A percentile compares a stretch with the other conserved stretches of the same genome.
These are phyloP conservation scores for Talaromyces sp. DNA, from an alignment of 2,329 filamentous ascomycete species.

Conservation along the genomic window DNA sequence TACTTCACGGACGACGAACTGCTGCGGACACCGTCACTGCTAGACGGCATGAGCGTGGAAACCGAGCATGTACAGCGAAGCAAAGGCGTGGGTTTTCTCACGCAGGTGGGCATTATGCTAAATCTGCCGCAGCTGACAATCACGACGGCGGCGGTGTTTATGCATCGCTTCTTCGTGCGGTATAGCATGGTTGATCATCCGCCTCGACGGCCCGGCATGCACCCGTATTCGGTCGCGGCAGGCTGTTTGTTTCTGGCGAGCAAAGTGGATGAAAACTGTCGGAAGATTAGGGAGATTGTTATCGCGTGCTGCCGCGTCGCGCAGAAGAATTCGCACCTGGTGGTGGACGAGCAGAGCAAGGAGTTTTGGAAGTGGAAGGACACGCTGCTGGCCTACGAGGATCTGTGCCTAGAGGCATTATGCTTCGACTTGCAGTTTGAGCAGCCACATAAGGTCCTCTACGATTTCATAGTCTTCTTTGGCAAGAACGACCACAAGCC, in stretches of 20 bases:
- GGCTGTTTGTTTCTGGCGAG: conserved; percentile 90
- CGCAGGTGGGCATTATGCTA: conserved; percentile 85
- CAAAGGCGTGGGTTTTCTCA: conserved; percentile 95
- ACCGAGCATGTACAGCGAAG: conserved; percentile 76
- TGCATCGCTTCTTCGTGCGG: conserved; percentile 94
- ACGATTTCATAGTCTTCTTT: conserved; percentile 70
- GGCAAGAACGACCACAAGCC: conserved; percentile 71
- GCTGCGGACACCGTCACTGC: conserved; percentile 71
- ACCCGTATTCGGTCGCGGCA: conserved; percentile 90
- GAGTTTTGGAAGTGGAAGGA: conserved; percentile 98
- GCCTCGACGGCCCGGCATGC: conserved; percentile 63
- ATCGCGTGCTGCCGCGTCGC: conserved; percentile 90
- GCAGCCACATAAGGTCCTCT: conserved; percentile 79
- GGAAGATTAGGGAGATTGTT: conserved; percentile 92
- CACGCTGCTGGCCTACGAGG: conserved; percentile 86
- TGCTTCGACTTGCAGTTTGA: conserved; percentile 93
- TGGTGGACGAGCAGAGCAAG: conserved; percentile 94
- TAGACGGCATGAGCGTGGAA: conserved; percentile 70
- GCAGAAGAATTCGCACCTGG: conserved; percentile 83
- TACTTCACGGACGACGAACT: conserved; percentile 81
- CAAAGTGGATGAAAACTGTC: conserved; percentile 94
- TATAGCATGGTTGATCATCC: conserved; percentile 66
- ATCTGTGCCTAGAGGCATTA: conserved; percentile 81
- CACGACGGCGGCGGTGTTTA: conserved; percentile 86
- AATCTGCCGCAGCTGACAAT: conserved; percentile 89